A percentile compares a stretch with the other conserved stretches of the same genome.
phyloP scores from a whole-genome alignment of 768 basidiomycete species.

The Phylloporus arenicola region DNA sequence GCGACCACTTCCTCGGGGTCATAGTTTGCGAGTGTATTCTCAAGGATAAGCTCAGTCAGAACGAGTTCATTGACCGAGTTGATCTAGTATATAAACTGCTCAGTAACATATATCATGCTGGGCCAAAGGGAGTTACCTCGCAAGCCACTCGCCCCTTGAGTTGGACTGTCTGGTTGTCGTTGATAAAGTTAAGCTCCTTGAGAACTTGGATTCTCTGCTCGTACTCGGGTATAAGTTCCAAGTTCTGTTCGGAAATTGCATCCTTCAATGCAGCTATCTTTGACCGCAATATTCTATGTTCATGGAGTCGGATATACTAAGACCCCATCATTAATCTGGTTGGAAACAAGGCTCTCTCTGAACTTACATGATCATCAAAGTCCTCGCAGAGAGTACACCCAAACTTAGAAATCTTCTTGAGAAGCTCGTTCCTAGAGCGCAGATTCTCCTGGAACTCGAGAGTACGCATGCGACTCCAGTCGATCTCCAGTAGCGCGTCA shows the following conservation, averaged over 20 bases:
- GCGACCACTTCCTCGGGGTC: slow-evolving; percentile 97
- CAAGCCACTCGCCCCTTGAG: slow-evolving; percentile 97
- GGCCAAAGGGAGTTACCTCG: slow-evolving; percentile 52
- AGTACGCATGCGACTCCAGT: slow-evolving; percentile 78
- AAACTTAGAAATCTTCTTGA: slow-evolving; percentile 37
- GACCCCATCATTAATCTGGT: slow-evolving; percentile 7
- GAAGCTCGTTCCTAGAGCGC: slow-evolving; percentile 49
- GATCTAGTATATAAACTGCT: slow-evolving; percentile 51
- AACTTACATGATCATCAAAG: slow-evolving; percentile 72
- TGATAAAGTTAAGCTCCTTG: slow-evolving; percentile 87
- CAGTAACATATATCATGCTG: neutral
- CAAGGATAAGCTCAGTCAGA: slow-evolving; percentile 92
- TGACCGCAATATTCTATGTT: slow-evolving; percentile 64
- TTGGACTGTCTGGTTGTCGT: slow-evolving; percentile 91
- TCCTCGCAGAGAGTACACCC: slow-evolving; percentile 57
- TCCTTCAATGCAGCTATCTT: slow-evolving; percentile 76
- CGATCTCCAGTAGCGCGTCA: slow-evolving; percentile 61
- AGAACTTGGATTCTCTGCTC: slow-evolving; percentile 90
- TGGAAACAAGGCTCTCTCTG: neutral
- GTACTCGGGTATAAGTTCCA: slow-evolving; percentile 95
- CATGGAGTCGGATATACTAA: slow-evolving; percentile 76
- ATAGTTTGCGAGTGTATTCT: slow-evolving; percentile 86
- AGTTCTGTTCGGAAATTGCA: slow-evolving; percentile 91
- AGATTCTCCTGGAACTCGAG: slow-evolving; percentile 89
- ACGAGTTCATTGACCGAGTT: slow-evolving; percentile 98